Percentiles rank a stretch among this genome's conserved stretches.
These are phyloP conservation scores for Fraxinus excelsior DNA, from an alignment of 257 asterid species.

Conservation along the genomic window DNA sequence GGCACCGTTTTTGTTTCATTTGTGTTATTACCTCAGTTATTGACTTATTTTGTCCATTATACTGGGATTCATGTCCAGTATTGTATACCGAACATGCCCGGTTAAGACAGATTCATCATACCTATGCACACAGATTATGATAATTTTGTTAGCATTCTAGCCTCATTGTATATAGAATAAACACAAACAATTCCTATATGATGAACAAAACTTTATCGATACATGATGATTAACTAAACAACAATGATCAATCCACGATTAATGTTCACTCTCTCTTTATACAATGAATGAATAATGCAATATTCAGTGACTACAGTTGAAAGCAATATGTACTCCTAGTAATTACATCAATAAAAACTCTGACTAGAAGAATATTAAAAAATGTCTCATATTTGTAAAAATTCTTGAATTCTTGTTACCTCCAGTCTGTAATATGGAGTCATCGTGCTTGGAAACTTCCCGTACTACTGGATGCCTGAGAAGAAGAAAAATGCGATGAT, in stretches of 20 bases:
- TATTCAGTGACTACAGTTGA: not conserved
- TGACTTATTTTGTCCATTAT: not conserved
- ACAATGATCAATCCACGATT: not conserved
- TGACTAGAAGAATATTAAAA: not conserved
- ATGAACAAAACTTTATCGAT: not conserved
- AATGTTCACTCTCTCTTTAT: constrained; percentile 1
- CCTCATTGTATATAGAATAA: not conserved
- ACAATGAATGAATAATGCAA: constrained; percentile 19
- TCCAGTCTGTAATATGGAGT: not conserved
- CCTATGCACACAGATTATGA: not conserved
- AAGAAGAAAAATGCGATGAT: constrained; percentile 43
- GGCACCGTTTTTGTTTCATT: not conserved
- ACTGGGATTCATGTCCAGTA: not conserved
- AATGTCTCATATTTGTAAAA: not conserved
- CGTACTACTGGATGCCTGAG: constrained; percentile 49
- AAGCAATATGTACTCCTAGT: constrained; percentile 19
- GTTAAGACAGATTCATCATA: not conserved
- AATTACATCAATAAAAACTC: constrained; percentile 7
- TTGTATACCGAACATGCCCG: not conserved
- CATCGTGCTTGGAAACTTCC: constrained; percentile 34
- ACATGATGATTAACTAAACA: not conserved
- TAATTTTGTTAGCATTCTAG: not conserved
- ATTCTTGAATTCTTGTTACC: not conserved
- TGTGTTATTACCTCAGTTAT: not conserved
- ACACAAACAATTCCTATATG: not conserved